Percentiles rank a stretch among this genome's conserved stretches.
phyloP scores from a whole-genome alignment of 352 stramenopile species.

The Globisporangium splendens region DNA sequence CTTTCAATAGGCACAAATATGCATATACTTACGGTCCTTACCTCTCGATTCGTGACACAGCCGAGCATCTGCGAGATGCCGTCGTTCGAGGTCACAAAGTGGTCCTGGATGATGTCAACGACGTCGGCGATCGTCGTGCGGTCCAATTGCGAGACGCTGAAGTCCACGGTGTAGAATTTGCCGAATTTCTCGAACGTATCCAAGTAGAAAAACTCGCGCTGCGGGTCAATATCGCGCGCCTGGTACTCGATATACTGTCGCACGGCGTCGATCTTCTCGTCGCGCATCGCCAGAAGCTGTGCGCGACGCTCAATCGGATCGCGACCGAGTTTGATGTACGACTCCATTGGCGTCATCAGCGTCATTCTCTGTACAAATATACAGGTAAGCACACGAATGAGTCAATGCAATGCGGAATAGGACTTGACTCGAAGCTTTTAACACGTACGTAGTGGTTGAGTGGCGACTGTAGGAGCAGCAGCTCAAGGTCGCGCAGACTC shows the following conservation, averaged over 20 bases:
- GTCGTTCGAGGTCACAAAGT: slow-evolving; percentile 52
- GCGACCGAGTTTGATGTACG: slow-evolving; percentile 45
- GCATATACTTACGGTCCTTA: slow-evolving; percentile 9
- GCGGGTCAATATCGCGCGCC: slow-evolving; percentile 42
- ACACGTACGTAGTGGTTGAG: slow-evolving; percentile 56
- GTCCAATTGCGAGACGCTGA: slow-evolving; percentile 50
- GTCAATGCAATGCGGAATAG: background rate
- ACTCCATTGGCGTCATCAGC: slow-evolving; percentile 70
- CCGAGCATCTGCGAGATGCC: slow-evolving; percentile 50
- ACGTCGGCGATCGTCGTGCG: slow-evolving; percentile 42
- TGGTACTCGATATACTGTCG: slow-evolving; percentile 42
- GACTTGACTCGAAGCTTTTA: background rate
- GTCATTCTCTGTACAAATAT: slow-evolving; percentile 35
- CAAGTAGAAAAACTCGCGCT: slow-evolving; percentile 60
- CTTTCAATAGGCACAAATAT: slow-evolving; percentile 1
- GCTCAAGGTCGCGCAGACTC: slow-evolving; percentile 36
- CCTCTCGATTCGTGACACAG: slow-evolving; percentile 53
- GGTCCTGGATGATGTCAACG: slow-evolving; percentile 47
- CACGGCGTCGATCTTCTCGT: slow-evolving; percentile 44
- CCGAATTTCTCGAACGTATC: slow-evolving; percentile 65
- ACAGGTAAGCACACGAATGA: background rate
- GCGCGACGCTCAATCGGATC: slow-evolving; percentile 33
- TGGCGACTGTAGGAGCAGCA: slow-evolving; percentile 37
- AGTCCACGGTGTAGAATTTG: slow-evolving; percentile 70
- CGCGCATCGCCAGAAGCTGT: slow-evolving; percentile 41